Conservation (phyloP, 345 rosid species). For the Orychophragmus violaceus region DNA sequence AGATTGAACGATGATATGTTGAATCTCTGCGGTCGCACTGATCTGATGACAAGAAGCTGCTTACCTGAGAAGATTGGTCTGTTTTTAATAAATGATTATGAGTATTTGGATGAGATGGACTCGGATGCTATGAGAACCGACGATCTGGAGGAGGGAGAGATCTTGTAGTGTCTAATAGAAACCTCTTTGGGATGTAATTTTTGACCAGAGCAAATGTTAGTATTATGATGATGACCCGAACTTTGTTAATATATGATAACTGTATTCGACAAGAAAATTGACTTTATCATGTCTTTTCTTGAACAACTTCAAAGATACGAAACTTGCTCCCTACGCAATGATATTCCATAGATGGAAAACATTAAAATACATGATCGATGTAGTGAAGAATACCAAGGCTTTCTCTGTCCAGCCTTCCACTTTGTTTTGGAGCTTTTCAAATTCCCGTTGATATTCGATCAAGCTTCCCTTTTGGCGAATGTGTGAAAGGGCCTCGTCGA, state of each 20-base stretch:
- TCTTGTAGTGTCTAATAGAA: constrained; percentile 10
- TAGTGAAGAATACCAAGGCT: neutral
- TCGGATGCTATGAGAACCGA: constrained; percentile 35
- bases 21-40: constrained; percentile 39
- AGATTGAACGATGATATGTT: constrained; percentile 50
- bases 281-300: neutral
- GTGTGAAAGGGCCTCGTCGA: too few relatives aligned
- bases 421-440: too few relatives aligned
- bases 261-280: neutral
- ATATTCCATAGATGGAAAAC: neutral
- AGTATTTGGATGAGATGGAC: constrained; percentile 10
- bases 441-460: too few relatives aligned
- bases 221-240: neutral
- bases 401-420: too few relatives aligned
- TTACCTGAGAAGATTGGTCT: constrained; percentile 45
- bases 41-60: neutral
- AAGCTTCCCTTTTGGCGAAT: too few relatives aligned
- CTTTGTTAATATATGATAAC: constrained; percentile 19
- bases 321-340: neutral
- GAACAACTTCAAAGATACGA: neutral
- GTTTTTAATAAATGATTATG: constrained; percentile 51
- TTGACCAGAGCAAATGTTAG: neutral
- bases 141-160: constrained; percentile 84
- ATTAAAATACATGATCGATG: neutral
- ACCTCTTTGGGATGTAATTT: constrained; percentile 1